Evolutionary conservation across 306 rosid species (phyloP), one percentile per base, ranked within the genome.

Genomic region (Lathyrus aphaca): DNA sequence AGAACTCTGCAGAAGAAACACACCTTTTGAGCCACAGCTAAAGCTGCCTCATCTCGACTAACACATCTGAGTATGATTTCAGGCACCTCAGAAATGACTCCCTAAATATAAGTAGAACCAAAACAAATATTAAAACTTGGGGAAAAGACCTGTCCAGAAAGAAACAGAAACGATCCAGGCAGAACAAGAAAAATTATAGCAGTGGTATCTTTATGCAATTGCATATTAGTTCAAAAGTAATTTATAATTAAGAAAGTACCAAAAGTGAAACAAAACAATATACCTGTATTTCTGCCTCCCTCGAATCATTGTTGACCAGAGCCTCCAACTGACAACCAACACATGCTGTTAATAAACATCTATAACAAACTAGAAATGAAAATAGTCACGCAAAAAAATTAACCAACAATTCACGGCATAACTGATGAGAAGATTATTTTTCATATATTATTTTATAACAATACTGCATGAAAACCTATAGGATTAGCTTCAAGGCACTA

Each of bases 11-110:
- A 59, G 29, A 74, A 70, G 17, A 55, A 59, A 29, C 44, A 10
- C 71, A 95, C 99, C 99, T 91, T 95, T 74, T 95, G 97, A 64
- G 99, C 96, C 76, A 95, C 96, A 73, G 99, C 99, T 81, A 95
- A 81, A 49, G 99, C 99, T 62, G 99, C 99, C 84, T 95, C 99
- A 74, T 95, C 99, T 66, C 97, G 91, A 79, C 99, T 89, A 46
- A 89, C 82, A 46, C 97, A 95, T 79, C 86, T 86, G 65, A 91
- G 83, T 73, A 95, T 86, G 81, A 95, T 91, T 65, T 91, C 99
- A 71, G 99, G 92, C 80, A 95, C 96, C 82, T 95, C 99, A 30
- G 89, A 77, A 75, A 91, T 81, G 67, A 83, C 86, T 46, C 88
- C 96, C 99, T 95, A 67, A 15, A 71, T 38, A 80, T 9, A 75